Conservation (phyloP, 2,329 filamentous ascomycete species). For the Alternaria longipes region DNA sequence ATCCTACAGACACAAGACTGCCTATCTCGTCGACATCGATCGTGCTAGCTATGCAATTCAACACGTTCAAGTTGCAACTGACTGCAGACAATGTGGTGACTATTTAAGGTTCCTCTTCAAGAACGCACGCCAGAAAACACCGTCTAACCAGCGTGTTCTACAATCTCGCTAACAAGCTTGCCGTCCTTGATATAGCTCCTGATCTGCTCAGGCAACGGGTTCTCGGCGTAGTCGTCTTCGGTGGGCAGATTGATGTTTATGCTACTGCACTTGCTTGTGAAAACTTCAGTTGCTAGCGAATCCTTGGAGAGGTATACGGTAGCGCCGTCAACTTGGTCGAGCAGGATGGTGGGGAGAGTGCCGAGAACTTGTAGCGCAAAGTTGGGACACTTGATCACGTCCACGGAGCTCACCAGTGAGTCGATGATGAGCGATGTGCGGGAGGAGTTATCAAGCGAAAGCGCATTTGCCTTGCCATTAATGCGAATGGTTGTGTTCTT, state of each 20-base stretch:
- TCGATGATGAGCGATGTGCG: constrained; percentile 88
- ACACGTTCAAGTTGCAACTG: background rate
- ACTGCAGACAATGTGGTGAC: background rate
- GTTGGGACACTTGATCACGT: constrained; percentile 94
- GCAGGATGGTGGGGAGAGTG: constrained; percentile 82
- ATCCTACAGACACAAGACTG: constrained; percentile 1
- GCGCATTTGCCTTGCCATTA: constrained; percentile 94
- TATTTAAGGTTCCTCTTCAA: constrained; percentile 1
- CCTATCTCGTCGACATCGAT: background rate
- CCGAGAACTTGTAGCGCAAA: constrained; percentile 94
- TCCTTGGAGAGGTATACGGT: constrained; percentile 86
- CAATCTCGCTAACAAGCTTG: constrained; percentile 88
- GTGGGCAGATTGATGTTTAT: constrained; percentile 86
- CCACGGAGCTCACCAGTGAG: constrained; percentile 86
- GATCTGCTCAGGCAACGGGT: constrained; percentile 89
- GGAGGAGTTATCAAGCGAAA: constrained; percentile 89
- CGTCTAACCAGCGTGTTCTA: constrained; percentile 82
- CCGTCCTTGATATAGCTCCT: constrained; percentile 81
- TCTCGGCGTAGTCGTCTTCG: constrained; percentile 84
- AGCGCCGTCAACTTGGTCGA: constrained; percentile 93
- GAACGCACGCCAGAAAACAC: background rate
- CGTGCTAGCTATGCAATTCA: constrained; percentile 1
- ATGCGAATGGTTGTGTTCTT: constrained; percentile 90
- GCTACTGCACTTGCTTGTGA: constrained; percentile 85
- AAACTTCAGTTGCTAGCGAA: constrained; percentile 80